Evolutionary conservation across 2,329 filamentous ascomycete species (phyloP).

Genomic region (Bipolaris victoriae): DNA sequence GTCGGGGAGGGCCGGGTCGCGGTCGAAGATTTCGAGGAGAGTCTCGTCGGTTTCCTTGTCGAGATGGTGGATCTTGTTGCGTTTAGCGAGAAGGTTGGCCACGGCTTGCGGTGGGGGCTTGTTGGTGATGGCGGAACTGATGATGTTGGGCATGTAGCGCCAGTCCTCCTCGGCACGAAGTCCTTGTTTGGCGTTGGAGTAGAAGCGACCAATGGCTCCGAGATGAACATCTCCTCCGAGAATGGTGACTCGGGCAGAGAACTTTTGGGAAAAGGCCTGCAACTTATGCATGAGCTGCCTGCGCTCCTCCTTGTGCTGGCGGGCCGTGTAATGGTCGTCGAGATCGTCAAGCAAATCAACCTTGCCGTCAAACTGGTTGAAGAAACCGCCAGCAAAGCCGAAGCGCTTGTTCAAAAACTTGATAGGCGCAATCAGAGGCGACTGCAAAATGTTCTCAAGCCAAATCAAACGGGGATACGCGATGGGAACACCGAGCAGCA

Average conservation of each 20-base stretch:
- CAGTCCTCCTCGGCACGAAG: constrained; percentile 64
- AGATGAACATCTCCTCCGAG: constrained; percentile 70
- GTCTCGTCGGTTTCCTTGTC: constrained; percentile 69
- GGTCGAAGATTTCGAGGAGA: constrained; percentile 66
- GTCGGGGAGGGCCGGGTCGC: constrained; percentile 56
- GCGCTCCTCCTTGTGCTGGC: constrained; percentile 89
- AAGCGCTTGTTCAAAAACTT: constrained; percentile 91
- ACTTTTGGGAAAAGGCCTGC: constrained; percentile 63
- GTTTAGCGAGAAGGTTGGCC: constrained; percentile 66
- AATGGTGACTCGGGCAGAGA: constrained; percentile 65
- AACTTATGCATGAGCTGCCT: constrained; percentile 71
- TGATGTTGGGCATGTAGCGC: constrained; percentile 68
- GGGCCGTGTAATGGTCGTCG: constrained; percentile 82
- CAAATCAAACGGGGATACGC: constrained; percentile 79
- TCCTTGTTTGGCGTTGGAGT: constrained; percentile 62
- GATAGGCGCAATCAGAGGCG: constrained; percentile 84
- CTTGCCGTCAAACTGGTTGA: constrained; percentile 90
- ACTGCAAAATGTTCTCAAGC: constrained; percentile 90
- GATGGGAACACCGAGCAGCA: constrained; percentile 75
- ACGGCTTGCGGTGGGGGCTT: constrained; percentile 70
- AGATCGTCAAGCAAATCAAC: constrained; percentile 70
- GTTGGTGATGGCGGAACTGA: constrained; percentile 71
- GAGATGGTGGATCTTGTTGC: constrained; percentile 71
- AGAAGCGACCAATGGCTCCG: constrained; percentile 68
- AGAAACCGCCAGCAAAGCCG: constrained; percentile 81